phyloP scores from a whole-genome alignment of 2,329 filamentous ascomycete species.

The Fonsecaea monophora region DNA sequence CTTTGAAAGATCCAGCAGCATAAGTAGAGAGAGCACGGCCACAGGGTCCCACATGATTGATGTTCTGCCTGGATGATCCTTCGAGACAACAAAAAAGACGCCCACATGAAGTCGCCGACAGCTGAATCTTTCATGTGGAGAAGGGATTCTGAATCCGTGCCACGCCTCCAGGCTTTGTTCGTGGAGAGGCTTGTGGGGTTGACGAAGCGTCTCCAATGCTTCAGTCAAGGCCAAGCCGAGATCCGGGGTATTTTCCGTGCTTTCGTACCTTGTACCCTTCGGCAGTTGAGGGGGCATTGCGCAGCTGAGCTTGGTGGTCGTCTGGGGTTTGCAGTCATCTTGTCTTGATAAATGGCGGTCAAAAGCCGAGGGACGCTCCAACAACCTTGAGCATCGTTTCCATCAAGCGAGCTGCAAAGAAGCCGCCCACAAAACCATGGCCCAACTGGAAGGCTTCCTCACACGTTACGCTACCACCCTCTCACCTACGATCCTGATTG shows the following conservation, averaged over 20 bases:
- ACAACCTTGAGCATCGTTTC: neutral
- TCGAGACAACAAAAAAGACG: no score
- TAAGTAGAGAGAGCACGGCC: neutral
- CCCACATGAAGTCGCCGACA: constrained; percentile 4
- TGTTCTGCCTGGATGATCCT: neutral
- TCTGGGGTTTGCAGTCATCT: neutral
- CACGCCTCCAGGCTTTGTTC: neutral
- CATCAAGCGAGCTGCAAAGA: neutral
- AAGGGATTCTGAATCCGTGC: constrained; percentile 1
- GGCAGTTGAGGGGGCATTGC: neutral
- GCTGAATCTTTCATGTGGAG: constrained; percentile 16
- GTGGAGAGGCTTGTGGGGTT: constrained; percentile 18
- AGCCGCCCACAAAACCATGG: constrained; percentile 9
- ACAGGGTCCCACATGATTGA: constrained; percentile 11
- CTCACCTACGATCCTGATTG: constrained; percentile 10
- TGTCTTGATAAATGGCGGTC: neutral
- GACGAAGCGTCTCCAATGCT: constrained; percentile 5
- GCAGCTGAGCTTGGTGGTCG: neutral
- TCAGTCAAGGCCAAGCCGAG: neutral
- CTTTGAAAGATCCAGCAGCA: constrained; percentile 7
- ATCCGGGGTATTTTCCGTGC: constrained; percentile 11
- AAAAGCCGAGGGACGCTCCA: neutral
- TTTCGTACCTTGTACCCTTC: neutral
- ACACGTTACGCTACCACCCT: neutral
- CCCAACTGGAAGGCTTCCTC: constrained; percentile 23